Conservation (phyloP, 495 filamentous ascomycete genomes). For the Penicillium lagena region DNA sequence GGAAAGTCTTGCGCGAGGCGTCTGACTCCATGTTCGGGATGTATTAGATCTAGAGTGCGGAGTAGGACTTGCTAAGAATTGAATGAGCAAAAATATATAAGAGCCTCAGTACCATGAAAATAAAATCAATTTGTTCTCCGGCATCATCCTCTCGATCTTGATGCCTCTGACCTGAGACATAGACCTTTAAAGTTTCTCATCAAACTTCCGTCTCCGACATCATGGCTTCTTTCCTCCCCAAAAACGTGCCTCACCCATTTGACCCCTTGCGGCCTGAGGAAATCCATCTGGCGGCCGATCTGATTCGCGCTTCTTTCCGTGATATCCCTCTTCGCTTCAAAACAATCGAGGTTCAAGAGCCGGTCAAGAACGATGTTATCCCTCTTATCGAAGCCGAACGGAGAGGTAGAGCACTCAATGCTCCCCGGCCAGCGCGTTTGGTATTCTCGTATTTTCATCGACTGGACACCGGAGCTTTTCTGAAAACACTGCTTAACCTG, state of each 20-base stretch:
- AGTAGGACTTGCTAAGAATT: too few relatives aligned
- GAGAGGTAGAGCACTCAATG: conserved; percentile 23
- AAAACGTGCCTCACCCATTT: conserved; percentile 40
- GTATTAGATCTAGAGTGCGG: too few relatives aligned
- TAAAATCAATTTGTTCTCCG: too few relatives aligned
- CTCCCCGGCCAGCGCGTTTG: conserved; percentile 29
- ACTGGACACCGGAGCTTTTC: conserved; percentile 33
- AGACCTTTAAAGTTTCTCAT: too few relatives aligned
- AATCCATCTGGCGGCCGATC: conserved; percentile 31
- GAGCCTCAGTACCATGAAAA: too few relatives aligned
- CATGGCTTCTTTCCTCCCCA: too few relatives aligned
- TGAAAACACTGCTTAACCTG: conserved; percentile 36
- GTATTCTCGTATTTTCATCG: conserved; percentile 35
- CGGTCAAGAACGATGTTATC: conserved; percentile 33
- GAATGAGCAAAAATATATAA: too few relatives aligned
- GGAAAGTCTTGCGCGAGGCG: too few relatives aligned
- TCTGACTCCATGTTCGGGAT: too few relatives aligned
- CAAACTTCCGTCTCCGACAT: too few relatives aligned
- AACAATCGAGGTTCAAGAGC: conserved; percentile 38
- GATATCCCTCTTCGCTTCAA: conserved; percentile 36
- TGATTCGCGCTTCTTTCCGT: conserved; percentile 34
- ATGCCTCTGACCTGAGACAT: too few relatives aligned
- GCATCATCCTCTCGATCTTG: too few relatives aligned
- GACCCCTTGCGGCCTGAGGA: conserved; percentile 38
- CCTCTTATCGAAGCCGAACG: conserved; percentile 38